Conservation (phyloP, 129 eudicot species). For the Logfia minima region DNA sequence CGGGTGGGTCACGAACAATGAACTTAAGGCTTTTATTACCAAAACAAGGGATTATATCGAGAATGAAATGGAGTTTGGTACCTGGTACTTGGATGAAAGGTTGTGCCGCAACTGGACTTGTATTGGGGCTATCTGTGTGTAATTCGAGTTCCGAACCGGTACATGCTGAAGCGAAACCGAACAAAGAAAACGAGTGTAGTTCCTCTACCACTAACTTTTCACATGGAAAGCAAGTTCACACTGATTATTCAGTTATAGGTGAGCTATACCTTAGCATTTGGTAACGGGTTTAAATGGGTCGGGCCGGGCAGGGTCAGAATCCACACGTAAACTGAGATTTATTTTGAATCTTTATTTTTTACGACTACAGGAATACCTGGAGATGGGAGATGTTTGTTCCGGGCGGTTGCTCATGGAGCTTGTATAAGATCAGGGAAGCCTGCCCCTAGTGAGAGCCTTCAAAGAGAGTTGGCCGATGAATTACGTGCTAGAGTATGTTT, state of each 20-base stretch:
- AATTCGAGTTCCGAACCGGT: constrained; percentile 52
- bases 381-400: constrained; percentile 96
- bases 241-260: constrained; percentile 87
- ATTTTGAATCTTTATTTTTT: no score
- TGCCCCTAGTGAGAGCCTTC: constrained; percentile 78
- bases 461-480: constrained; percentile 89
- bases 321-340: background rate
- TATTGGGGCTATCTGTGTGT: constrained; percentile 58
- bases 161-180: constrained; percentile 55
- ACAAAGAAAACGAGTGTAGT: constrained; percentile 36
- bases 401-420: constrained; percentile 98
- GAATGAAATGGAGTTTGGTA: constrained; percentile 46
- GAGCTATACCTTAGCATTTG: constrained; percentile 19
- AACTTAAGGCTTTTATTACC: constrained; percentile 44
- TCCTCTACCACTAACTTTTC: constrained; percentile 47
- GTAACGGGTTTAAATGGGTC: background rate
- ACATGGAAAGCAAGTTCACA: constrained; percentile 76
- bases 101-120: constrained; percentile 45
- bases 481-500: constrained; percentile 68
- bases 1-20: constrained; percentile 38
- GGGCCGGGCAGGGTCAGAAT: background rate
- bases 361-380: constrained; percentile 83
- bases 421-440: constrained; percentile 80
- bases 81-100: constrained; percentile 56
- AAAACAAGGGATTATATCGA: constrained; percentile 47